phyloP scores from a whole-genome alignment of 2,329 filamentous ascomycete species.

The Phialophora verrucosa region DNA sequence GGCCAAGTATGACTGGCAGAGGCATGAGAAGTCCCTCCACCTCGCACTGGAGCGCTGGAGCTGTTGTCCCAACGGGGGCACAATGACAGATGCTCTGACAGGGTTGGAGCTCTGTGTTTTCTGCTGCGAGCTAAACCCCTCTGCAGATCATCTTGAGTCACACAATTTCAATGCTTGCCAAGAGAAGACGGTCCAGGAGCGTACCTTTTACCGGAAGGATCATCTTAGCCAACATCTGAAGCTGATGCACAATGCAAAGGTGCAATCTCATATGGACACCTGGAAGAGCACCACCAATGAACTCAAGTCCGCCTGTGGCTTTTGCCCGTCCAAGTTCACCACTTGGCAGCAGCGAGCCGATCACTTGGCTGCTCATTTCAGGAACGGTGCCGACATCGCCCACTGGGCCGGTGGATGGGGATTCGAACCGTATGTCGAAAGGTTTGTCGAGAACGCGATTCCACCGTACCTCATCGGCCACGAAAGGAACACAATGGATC shows the following conservation, averaged over 20 bases:
- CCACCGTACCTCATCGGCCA: conserved; percentile 48
- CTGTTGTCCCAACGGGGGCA: conserved; percentile 64
- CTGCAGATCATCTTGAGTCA: conserved; percentile 61
- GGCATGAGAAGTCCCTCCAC: conserved; percentile 65
- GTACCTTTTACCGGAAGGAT: conserved; percentile 66
- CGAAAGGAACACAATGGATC: conserved; percentile 42
- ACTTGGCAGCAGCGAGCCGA: conserved; percentile 45
- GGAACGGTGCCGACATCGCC: conserved; percentile 47
- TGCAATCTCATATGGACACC: conserved; percentile 55
- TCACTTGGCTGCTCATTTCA: conserved; percentile 50
- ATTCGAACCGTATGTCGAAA: conserved; percentile 45
- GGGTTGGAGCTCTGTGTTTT: conserved; percentile 60
- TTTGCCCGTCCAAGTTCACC: conserved; percentile 43
- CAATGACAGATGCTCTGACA: conserved; percentile 46
- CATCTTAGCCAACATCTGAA: conserved; percentile 63
- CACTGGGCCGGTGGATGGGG: conserved; percentile 50
- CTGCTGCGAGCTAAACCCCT: conserved; percentile 61
- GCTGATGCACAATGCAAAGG: conserved; percentile 60
- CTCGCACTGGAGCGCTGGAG: conserved; percentile 64
- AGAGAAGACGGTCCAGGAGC: conserved; percentile 64
- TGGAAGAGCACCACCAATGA: conserved; percentile 61
- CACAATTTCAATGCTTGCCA: conserved; percentile 66
- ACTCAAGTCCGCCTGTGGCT: conserved; percentile 53
- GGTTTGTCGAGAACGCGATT: conserved; percentile 46
- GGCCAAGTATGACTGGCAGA: conserved; percentile 65